phyloP scores from a whole-genome alignment of 2,329 filamentous ascomycete species.

The Neonectria neomacrospora region DNA sequence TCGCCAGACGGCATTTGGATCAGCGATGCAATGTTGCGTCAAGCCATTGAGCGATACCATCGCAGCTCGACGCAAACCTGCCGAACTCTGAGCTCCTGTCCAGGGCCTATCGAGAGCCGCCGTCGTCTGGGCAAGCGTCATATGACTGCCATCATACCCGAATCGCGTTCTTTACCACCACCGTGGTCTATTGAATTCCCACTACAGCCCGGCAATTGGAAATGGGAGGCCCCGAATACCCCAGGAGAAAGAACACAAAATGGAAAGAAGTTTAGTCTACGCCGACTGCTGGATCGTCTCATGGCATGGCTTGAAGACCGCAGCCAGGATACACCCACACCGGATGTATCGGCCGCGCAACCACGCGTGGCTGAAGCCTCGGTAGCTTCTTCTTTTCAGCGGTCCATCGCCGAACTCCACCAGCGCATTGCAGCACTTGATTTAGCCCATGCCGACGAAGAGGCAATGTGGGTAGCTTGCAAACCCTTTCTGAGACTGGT shows the following conservation, averaged over 20 bases:
- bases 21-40: constrained; percentile 48
- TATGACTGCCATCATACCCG: constrained; percentile 62
- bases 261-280: constrained; percentile 37
- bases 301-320: constrained; percentile 44
- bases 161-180: constrained; percentile 50
- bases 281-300: constrained; percentile 42
- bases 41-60: constrained; percentile 48
- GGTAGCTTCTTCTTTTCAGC: neutral
- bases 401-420: constrained; percentile 1
- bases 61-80: constrained; percentile 32
- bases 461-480: constrained; percentile 21
- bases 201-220: constrained; percentile 59
- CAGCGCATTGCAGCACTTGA: constrained; percentile 7
- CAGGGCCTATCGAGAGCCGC: constrained; percentile 66
- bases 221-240: constrained; percentile 62
- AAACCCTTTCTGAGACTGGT: constrained; percentile 21
- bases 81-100: constrained; percentile 55
- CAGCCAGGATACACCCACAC: neutral
- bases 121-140: constrained; percentile 64
- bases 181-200: constrained; percentile 60
- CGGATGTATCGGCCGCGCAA: constrained; percentile 3
- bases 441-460: neutral
- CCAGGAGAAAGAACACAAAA: constrained; percentile 44
- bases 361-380: neutral
- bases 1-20: constrained; percentile 46